Evolutionary conservation across 148 eudicot species (phyloP).

Genomic region (Dianthus caryophyllus): DNA sequence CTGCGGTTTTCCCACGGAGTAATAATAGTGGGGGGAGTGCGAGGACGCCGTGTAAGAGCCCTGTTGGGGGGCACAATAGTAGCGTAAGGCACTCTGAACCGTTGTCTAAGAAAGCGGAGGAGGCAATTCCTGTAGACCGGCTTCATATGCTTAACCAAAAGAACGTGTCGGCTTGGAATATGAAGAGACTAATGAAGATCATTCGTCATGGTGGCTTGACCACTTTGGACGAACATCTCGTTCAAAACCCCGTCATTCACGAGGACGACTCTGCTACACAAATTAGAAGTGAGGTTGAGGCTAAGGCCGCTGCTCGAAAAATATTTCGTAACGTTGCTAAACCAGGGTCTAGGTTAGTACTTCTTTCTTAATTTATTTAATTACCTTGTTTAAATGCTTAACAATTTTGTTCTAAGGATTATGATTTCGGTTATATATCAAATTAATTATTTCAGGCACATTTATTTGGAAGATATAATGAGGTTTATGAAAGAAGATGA

Average conservation of each 20-base stretch:
- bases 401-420: not conserved
- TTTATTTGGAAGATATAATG: conserved; percentile 54
- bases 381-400: not conserved
- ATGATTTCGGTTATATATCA: not conserved
- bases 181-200: conserved; percentile 75
- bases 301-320: conserved; percentile 82
- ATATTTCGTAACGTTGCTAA: conserved; percentile 77
- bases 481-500: conserved; percentile 73
- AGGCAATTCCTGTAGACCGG: conserved; percentile 50
- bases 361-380: not conserved
- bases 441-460: conserved; percentile 40
- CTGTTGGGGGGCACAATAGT: conserved; percentile 15
- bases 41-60: conserved; percentile 23
- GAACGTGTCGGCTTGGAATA: conserved; percentile 92
- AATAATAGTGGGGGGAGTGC: conserved; percentile 26
- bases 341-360: conserved; percentile 51
- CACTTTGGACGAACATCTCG: conserved; percentile 65
- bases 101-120: conserved; percentile 34
- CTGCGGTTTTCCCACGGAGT: conserved; percentile 18
- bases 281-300: conserved; percentile 77
- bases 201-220: conserved; percentile 58
- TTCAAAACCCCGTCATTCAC: conserved; percentile 18
- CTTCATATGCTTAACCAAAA: conserved; percentile 60
- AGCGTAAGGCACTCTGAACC: conserved; percentile 39
- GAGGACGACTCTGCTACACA: conserved; percentile 51